Evolutionary conservation across 352 stramenopile species (phyloP).

Genomic region (Peronospora destructor): DNA sequence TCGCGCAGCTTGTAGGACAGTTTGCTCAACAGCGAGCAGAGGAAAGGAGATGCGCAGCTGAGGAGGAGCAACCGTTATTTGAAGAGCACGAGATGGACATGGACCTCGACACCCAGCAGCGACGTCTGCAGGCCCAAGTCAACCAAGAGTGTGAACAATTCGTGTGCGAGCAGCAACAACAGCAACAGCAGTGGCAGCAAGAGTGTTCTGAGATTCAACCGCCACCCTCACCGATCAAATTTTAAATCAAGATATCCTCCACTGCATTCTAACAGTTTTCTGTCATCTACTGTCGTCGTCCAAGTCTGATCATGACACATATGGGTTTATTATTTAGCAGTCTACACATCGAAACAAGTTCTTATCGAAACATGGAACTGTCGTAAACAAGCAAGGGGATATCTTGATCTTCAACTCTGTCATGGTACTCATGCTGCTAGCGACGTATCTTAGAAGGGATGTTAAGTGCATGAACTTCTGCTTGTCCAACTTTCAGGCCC

Average conservation of each 20-base stretch:
- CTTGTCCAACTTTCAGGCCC: too few relatives aligned
- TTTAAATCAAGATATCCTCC: neutral
- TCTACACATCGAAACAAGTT: neutral
- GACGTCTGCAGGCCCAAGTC: conserved; percentile 15
- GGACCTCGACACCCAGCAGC: conserved; percentile 12
- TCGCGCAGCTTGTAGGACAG: conserved; percentile 25
- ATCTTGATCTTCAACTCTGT: neutral
- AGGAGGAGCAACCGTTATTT: conserved; percentile 7
- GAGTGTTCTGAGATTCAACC: neutral
- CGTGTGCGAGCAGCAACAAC: conserved; percentile 9
- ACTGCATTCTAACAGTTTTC: neutral
- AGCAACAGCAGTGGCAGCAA: conserved; percentile 2
- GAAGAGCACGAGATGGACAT: conserved; percentile 22
- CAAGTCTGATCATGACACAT: neutral
- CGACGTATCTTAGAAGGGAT: neutral
- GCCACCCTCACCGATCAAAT: neutral
- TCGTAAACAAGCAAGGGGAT: too few relatives aligned
- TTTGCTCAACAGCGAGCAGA: conserved; percentile 17
- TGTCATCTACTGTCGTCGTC: neutral
- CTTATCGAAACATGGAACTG: too few relatives aligned
- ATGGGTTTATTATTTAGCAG: conserved; percentile 11
- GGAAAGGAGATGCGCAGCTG: conserved; percentile 6
- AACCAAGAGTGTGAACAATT: conserved; percentile 15
- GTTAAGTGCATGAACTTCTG: neutral
- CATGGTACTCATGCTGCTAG: neutral